Conservation (phyloP, 2,329 filamentous ascomycete genomes). For the Aspergillus pseudoglaucus region DNA sequence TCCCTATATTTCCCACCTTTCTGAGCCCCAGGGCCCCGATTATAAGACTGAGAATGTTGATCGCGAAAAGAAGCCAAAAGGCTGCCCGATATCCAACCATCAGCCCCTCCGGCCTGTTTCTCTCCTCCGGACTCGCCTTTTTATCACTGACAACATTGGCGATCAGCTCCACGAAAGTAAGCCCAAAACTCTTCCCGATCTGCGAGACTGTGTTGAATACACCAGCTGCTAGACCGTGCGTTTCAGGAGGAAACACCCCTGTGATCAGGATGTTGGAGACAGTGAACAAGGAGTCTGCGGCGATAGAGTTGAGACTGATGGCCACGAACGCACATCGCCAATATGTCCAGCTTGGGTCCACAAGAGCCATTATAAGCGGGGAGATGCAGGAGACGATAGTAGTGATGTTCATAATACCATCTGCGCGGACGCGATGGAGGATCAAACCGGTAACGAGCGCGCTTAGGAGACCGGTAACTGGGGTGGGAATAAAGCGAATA, state of each 20-base stretch:
- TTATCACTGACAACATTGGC: conserved; percentile 32
- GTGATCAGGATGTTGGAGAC: conserved; percentile 50
- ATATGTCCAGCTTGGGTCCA: conserved; percentile 43
- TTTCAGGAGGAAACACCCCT: conserved; percentile 48
- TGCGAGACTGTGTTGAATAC: conserved; percentile 55
- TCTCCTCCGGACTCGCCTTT: conserved; percentile 9
- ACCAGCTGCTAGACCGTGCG: conserved; percentile 52
- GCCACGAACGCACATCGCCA: conserved; percentile 43
- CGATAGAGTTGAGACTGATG: conserved; percentile 11
- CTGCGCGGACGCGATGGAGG: conserved; percentile 35
- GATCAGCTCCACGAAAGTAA: conserved; percentile 46
- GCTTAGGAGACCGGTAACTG: conserved; percentile 36
- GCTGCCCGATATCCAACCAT: conserved; percentile 46
- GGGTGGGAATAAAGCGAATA: conserved; percentile 39
- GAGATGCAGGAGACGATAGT: conserved; percentile 37
- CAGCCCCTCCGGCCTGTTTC: conserved; percentile 22
- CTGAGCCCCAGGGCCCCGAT: not conserved
- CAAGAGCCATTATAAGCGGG: conserved; percentile 50
- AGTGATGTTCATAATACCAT: conserved; percentile 33
- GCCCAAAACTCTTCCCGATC: conserved; percentile 48
- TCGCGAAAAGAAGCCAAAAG: conserved; percentile 34
- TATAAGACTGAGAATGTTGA: not conserved
- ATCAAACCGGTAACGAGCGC: conserved; percentile 40
- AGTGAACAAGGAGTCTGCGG: conserved; percentile 42
- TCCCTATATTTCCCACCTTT: not conserved